Evolutionary conservation across 805 yeast species (phyloP).

Genomic region (Candida sphagnicola): DNA sequence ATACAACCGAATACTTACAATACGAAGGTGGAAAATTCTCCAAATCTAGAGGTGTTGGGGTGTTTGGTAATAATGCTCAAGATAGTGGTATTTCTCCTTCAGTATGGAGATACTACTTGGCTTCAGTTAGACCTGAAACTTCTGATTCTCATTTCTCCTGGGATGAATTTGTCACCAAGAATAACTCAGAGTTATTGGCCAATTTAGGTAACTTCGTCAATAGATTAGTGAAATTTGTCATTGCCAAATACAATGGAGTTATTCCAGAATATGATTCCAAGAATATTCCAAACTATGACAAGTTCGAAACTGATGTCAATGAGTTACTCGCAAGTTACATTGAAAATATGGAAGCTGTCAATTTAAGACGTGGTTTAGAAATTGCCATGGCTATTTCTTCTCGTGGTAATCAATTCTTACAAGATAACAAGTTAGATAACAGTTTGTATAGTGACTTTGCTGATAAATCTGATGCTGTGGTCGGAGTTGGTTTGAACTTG

Average conservation of each 20-base stretch:
- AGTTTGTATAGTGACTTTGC: conserved; percentile 71
- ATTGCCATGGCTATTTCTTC: conserved; percentile 86
- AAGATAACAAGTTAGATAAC: conserved; percentile 94
- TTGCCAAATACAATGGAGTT: conserved; percentile 88
- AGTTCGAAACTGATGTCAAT: conserved; percentile 55
- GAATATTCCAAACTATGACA: conserved; percentile 44
- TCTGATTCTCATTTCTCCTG: conserved; percentile 97
- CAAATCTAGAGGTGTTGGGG: conserved; percentile 97
- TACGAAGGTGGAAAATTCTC: conserved; percentile 98
- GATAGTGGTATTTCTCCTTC: conserved; percentile 88
- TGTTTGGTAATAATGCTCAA: conserved; percentile 95
- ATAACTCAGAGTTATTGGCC: conserved; percentile 90
- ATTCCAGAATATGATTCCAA: conserved; percentile 62
- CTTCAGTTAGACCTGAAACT: conserved; percentile 90
- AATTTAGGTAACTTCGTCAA: conserved; percentile 96
- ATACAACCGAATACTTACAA: conserved; percentile 94
- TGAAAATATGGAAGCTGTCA: conserved; percentile 70
- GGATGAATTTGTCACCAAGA: conserved; percentile 91
- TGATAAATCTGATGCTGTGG: conserved; percentile 83
- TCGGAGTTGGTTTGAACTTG: conserved; percentile 86
- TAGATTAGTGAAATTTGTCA: conserved; percentile 84
- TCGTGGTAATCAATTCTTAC: conserved; percentile 92
- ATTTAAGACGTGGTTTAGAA: conserved; percentile 86
- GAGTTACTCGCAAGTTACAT: conserved; percentile 57
- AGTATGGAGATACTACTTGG: conserved; percentile 96